A percentile compares a stretch with the other conserved stretches of the same genome.
phyloP scores from a whole-genome alignment of 371 early-diverging fungal genomes.

The Neoconidiobolus thromboides region DNA sequence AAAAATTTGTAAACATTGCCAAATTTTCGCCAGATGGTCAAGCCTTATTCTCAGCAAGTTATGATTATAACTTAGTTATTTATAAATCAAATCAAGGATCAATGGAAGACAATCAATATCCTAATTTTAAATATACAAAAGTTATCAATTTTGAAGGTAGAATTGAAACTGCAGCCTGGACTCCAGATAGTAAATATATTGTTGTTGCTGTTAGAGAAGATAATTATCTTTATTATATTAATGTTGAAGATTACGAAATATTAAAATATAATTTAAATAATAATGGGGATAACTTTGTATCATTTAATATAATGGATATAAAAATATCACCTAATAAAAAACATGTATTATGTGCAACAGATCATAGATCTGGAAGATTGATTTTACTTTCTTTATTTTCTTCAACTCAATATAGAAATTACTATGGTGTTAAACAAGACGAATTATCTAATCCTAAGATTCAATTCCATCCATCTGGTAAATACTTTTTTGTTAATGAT shows the following conservation, averaged over 20 bases:
- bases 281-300: constrained; percentile 64
- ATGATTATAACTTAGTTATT: constrained; percentile 43
- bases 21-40: constrained; percentile 35
- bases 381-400: constrained; percentile 33
- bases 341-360: constrained; percentile 45
- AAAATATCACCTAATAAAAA: constrained; percentile 24
- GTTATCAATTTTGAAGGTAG: constrained; percentile 22
- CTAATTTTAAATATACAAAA: constrained; percentile 8
- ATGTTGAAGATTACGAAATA: constrained; percentile 17
- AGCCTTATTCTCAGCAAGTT: constrained; percentile 38
- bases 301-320: constrained; percentile 53
- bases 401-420: constrained; percentile 30
- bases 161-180: constrained; percentile 35
- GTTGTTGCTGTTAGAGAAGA: constrained; percentile 46
- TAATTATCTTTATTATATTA: constrained; percentile 49
- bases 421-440: constrained; percentile 40
- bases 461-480: constrained; percentile 39
- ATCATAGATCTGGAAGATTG: constrained; percentile 42
- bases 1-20: constrained; percentile 44
- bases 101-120: not conserved
- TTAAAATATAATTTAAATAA: constrained; percentile 45
- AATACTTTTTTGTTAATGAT: constrained; percentile 41
- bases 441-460: constrained; percentile 33
- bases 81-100: constrained; percentile 16
- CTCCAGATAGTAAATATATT: constrained; percentile 17